These are phyloP conservation scores for Suhomyces guaymorum DNA, from an alignment of 1,139 yeast genomes.

Conservation along the genomic window DNA sequence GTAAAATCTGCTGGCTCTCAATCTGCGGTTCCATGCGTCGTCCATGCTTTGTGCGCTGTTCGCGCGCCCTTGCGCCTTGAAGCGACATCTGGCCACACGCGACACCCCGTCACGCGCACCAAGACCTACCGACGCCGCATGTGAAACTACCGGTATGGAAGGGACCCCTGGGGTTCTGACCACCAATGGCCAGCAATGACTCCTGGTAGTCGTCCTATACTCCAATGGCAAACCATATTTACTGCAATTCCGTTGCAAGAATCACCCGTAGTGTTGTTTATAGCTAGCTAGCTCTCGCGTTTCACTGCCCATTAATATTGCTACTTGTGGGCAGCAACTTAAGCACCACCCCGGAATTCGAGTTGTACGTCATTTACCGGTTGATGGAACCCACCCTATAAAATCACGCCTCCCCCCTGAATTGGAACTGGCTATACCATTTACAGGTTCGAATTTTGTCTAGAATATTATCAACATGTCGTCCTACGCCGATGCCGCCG, in stretches of 20 bases:
- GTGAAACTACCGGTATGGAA: not conserved
- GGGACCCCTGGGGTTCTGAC: not conserved
- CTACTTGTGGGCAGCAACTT: constrained; percentile 3
- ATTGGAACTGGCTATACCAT: not conserved
- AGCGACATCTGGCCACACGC: not conserved
- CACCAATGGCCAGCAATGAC: not conserved
- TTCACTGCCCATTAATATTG: too few species aligned
- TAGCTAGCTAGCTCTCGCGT: too few species aligned
- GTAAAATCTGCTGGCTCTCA: too few species aligned
- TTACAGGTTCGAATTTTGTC: too few species aligned
- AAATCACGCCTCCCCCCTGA: constrained; percentile 7
- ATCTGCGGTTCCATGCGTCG: too few species aligned
- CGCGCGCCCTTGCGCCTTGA: not conserved
- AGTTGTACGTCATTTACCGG: constrained; percentile 2
- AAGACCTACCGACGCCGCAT: constrained; percentile 1
- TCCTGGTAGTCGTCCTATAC: not conserved
- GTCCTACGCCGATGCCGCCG: constrained; percentile 45
- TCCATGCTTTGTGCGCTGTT: too few species aligned
- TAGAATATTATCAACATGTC: too few species aligned
- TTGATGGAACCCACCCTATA: constrained; percentile 1
- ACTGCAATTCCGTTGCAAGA: too few species aligned
- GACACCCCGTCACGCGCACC: constrained; percentile 1
- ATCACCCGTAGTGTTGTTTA: too few species aligned
- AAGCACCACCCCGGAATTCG: constrained; percentile 6
- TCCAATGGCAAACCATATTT: too few species aligned